Evolutionary conservation across 176 grass and related monocot genomes (phyloP).

Genomic region (Zea luxurians): DNA sequence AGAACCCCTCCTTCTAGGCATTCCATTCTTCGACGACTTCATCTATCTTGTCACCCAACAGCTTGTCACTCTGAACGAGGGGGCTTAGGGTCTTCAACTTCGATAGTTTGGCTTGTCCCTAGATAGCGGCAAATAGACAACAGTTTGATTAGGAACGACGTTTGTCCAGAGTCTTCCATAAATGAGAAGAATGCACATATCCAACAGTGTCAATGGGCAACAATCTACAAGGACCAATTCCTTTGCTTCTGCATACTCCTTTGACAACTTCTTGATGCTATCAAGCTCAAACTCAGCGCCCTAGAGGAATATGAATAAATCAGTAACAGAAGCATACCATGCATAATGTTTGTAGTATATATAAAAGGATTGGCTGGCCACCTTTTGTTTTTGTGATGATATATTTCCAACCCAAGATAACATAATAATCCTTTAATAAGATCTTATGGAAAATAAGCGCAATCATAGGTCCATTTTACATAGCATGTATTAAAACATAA

Average conservation of each 20-base stretch:
- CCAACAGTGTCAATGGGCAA: neutral
- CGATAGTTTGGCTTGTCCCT: constrained; percentile 47
- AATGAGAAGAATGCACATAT: neutral
- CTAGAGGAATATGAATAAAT: constrained; percentile 45
- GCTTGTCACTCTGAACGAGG: constrained; percentile 53
- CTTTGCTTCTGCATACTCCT: no score
- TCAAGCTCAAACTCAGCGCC: constrained; percentile 56
- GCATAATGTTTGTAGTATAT: neutral
- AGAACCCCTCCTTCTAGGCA: constrained; percentile 65
- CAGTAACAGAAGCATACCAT: neutral
- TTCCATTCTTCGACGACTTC: constrained; percentile 74
- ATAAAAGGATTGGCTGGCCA: neutral
- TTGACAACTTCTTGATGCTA: constrained; percentile 66
- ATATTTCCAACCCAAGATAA: neutral
- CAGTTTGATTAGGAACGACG: no score
- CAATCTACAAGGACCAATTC: constrained; percentile 60
- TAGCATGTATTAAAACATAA: no score
- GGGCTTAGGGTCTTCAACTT: constrained; percentile 51
- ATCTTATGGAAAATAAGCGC: no score
- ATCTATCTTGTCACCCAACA: constrained; percentile 49
- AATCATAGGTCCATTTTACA: no score
- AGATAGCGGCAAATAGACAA: neutral
- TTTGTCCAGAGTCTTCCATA: neutral
- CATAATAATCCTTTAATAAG: no score
- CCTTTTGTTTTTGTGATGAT: no score